These are phyloP conservation scores for Rhynchospora pubera DNA, from an alignment of 176 grass and related monocot genomes.

Conservation along the genomic window DNA sequence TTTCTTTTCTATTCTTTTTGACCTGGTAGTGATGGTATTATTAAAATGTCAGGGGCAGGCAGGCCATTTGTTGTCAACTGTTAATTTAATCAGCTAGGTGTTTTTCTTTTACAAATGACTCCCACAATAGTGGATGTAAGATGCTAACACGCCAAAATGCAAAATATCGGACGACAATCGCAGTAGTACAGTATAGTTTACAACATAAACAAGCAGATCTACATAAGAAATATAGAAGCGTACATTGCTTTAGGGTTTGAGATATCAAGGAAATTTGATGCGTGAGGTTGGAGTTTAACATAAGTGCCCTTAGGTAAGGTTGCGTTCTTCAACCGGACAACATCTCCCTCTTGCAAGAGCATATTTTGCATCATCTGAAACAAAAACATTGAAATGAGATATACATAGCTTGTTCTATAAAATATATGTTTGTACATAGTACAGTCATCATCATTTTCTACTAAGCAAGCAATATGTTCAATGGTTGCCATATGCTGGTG, in stretches of 20 bases:
- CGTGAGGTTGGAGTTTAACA: slow-evolving; percentile 86
- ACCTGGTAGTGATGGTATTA: background rate
- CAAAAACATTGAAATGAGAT: slow-evolving; percentile 3
- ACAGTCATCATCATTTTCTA: background rate
- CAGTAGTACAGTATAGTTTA: background rate
- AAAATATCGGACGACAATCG: background rate
- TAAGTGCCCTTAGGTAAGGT: slow-evolving; percentile 78
- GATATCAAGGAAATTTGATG: slow-evolving; percentile 66
- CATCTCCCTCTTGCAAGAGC: slow-evolving; percentile 83
- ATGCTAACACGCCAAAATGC: background rate
- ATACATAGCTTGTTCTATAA: slow-evolving; percentile 14
- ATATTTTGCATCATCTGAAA: slow-evolving; percentile 99
- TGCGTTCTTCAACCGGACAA: slow-evolving; percentile 51
- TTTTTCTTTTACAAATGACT: background rate
- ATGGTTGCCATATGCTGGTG: background rate
- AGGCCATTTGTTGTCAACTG: background rate
- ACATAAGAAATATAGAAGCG: background rate
- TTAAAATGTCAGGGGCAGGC: background rate
- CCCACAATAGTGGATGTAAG: background rate
- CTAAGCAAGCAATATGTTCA: background rate
- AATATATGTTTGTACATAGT: background rate
- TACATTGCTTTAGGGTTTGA: slow-evolving; percentile 83
- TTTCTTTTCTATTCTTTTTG: background rate
- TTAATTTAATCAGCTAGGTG: background rate
- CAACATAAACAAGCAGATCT: background rate